Evolutionary conservation across 441 rosid genomes (phyloP), one percentile per base, ranked within the genome.

Genomic region (Isatis lusitanica): DNA sequence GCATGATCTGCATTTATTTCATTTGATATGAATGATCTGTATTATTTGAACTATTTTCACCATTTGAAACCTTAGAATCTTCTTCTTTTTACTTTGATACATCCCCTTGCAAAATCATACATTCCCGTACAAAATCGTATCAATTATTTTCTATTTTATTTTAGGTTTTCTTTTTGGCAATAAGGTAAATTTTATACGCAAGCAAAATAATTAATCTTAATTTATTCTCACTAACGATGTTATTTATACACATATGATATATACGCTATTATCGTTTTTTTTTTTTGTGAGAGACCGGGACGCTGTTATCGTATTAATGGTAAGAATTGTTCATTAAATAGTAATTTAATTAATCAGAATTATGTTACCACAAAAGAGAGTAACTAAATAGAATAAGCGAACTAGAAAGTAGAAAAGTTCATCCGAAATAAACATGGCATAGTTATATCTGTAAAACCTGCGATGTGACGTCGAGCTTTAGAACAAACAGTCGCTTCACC

Each of bases 401-500:
- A 17, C 21, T 26, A 21, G 18, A 48, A 15, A 15, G 21, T 15
- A 52, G 11, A 16, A 47, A 51, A 57, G 10, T 17, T 30, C 1
- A 59, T 36, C 50, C 18, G 39, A 62, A 68, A 40, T 11, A 28
- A 43, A 42, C 17, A 13, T 7, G 3, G 9, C 44, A 7, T 0
- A 66, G 4, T 38, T 43, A 17, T 30, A 9, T 62, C 35, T 21
- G 30, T 8, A 46, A 56, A n/a, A 57, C 58, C 21, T 63, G 71
- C 61, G 71, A 70, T 63, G 75, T 64, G 75, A 64, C 62, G 48
- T 48, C 17, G 31, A 17, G 10, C 55, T 70, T 76, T 70, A 70
- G 71, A 76, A 76, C 70, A 70, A 76, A 76, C 71, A 70, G 79
- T 76, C 60, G 21, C 15, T 70, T 76, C 62, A 39, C 61, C 51